Percentiles rank a stretch among this genome's conserved stretches.
These are phyloP conservation scores for Fusarium neocosmosporiellum DNA, from an alignment of 2,329 filamentous ascomycete species.

Conservation along the genomic window DNA sequence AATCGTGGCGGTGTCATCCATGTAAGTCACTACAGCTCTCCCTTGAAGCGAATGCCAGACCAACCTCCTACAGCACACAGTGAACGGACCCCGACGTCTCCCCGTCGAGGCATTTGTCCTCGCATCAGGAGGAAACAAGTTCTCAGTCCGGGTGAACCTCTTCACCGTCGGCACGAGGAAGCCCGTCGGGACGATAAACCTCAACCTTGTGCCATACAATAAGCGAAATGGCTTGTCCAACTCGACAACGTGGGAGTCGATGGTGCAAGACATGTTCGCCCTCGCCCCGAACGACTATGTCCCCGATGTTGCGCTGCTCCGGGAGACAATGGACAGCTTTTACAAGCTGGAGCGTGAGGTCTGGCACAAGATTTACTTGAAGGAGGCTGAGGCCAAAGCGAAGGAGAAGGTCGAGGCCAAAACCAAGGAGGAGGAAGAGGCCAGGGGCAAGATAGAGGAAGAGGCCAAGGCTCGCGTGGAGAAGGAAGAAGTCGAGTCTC, in stretches of 20 bases:
- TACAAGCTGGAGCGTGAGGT: conserved; percentile 74
- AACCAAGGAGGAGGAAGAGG: not conserved
- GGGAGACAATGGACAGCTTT: not conserved
- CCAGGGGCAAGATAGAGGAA: not conserved
- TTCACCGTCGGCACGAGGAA: conserved; percentile 39
- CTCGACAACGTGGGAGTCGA: not conserved
- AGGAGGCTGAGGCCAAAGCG: not conserved
- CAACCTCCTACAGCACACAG: conserved; percentile 36
- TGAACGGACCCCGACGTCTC: conserved; percentile 36
- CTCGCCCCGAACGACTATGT: not conserved
- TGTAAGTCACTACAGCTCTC: conserved; percentile 18
- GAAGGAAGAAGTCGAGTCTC: not conserved
- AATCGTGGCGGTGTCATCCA: conserved; percentile 27
- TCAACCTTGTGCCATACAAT: not conserved
- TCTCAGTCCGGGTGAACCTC: conserved; percentile 30
- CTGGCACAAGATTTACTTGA: conserved; percentile 55
- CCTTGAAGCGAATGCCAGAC: not conserved
- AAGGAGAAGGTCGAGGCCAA: not conserved
- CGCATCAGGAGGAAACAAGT: not conserved
- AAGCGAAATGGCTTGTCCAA: no score
- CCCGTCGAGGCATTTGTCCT: conserved; percentile 40
- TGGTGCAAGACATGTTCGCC: not conserved
- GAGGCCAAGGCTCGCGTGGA: not conserved
- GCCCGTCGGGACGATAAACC: conserved; percentile 28
- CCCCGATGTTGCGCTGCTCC: not conserved